These are phyloP conservation scores for Kwoniella dejecticola DNA, from an alignment of 768 basidiomycete genomes.

Conservation along the genomic window DNA sequence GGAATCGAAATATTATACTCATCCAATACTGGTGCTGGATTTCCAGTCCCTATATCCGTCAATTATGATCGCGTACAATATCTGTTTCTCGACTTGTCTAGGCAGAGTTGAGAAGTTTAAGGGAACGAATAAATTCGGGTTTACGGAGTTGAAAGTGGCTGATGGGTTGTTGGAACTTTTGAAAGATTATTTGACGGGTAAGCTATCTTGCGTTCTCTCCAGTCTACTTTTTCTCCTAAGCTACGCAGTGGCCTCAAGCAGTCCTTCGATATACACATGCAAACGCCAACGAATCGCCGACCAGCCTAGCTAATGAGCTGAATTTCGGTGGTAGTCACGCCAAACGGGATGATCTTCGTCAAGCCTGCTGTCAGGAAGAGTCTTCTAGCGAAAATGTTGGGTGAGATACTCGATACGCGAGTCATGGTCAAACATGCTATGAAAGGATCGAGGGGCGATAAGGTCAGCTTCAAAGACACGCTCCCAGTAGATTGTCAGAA, in stretches of 20 bases:
- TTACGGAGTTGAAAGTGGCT: constrained; percentile 69
- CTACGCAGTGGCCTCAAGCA: too few species aligned
- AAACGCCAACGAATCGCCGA: background rate
- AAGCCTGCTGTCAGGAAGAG: constrained; percentile 81
- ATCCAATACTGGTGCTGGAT: constrained; percentile 89
- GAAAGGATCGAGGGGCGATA: constrained; percentile 76
- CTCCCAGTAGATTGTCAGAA: too few species aligned
- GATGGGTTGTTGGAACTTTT: constrained; percentile 70
- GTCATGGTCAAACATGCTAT: constrained; percentile 98
- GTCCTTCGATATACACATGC: too few species aligned
- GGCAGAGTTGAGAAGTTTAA: constrained; percentile 86
- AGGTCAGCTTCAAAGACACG: too few species aligned
- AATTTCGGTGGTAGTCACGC: constrained; percentile 69
- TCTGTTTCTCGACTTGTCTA: constrained; percentile 81
- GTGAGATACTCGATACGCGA: constrained; percentile 86
- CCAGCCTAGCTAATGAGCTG: background rate
- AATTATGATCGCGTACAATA: constrained; percentile 98
- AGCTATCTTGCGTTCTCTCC: too few species aligned
- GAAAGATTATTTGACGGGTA: constrained; percentile 75
- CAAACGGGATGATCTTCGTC: constrained; percentile 93
- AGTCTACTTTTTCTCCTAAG: too few species aligned
- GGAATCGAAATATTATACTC: constrained; percentile 84
- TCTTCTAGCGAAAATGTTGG: constrained; percentile 84
- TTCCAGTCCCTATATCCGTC: constrained; percentile 97
- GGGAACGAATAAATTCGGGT: constrained; percentile 84